phyloP scores from a whole-genome alignment of 257 asterid species.

The Catharanthus roseus region DNA sequence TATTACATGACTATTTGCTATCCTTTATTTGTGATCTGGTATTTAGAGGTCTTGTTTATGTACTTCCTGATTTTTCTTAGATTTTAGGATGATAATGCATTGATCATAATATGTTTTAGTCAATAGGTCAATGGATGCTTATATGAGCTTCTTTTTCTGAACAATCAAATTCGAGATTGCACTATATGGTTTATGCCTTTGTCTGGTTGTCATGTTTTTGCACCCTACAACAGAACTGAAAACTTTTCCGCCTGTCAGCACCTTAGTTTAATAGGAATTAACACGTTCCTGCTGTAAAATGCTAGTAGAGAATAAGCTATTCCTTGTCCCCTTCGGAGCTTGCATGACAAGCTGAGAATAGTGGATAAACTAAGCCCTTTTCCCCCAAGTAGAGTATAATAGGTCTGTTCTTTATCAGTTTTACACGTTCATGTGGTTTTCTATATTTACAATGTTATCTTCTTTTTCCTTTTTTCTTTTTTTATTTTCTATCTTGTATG shows the following conservation, averaged over 20 bases:
- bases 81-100: background rate
- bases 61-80: background rate
- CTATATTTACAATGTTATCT: background rate
- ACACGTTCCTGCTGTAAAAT: background rate
- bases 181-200: background rate
- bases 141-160: background rate
- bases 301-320: background rate
- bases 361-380: background rate
- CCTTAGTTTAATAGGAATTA: background rate
- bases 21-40: background rate
- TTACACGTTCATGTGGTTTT: background rate
- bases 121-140: background rate
- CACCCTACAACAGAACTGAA: background rate
- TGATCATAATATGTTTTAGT: too few relatives aligned
- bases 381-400: background rate
- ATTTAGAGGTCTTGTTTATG: background rate
- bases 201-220: background rate
- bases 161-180: background rate
- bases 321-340: background rate
- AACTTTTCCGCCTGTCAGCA: background rate
- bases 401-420: background rate
- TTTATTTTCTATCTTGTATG: background rate
- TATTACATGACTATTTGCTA: background rate
- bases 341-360: background rate
- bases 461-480: background rate